Evolutionary conservation across 139 green algal genomes (phyloP), one percentile per base, ranked within the genome.

Genomic region (Picochlorum sp.): DNA sequence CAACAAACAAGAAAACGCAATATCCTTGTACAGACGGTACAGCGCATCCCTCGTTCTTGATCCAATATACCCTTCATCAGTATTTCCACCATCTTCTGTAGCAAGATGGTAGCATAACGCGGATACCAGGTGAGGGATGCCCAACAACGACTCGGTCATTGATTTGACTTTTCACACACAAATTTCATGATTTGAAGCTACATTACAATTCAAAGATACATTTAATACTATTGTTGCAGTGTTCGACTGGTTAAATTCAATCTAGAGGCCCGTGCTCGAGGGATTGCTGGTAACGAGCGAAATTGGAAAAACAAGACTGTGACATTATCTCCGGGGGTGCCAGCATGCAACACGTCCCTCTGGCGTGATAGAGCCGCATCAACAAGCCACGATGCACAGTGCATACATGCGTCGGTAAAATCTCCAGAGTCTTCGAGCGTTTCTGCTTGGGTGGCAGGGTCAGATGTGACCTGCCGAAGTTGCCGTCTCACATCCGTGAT

Each of bases 311-410:
- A 58, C 41, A 66, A 52, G n/a, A 78, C 56, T 8, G 71, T 78
- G 2, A 74, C 32, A 54, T 78, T 78, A 46, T 78, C 71, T 1
- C 71, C 71, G 3, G 65, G 71, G 0, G 65, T 78, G 28, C 65
- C 60, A 1, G 34, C 3, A 37, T 74, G 65, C 32, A 78, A 49
- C 26, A 28, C 56, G n/a, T 26, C 26, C 13, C 45, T 47, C 50
- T 78, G 71, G 18, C 57, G 58, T 11, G n/a, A 14, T 24, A 74
- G 23, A 2, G 71, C 65, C 37, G 67, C 47, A n/a, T 64, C 14
- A 11, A 72, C 49, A 30, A 78, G 57, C 71, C 71, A 78, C 18
- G 72, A 58, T 23, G 37, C 65, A 13, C 32, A 28, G 18, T 26
- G n/a, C 18, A 21, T 26, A 13, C 47, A 54, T 54, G 47, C 47